Percentiles rank a stretch among this genome's conserved stretches.
Conservation (phyloP, 257 asterid species). For the Henckelia pumila region DNA sequence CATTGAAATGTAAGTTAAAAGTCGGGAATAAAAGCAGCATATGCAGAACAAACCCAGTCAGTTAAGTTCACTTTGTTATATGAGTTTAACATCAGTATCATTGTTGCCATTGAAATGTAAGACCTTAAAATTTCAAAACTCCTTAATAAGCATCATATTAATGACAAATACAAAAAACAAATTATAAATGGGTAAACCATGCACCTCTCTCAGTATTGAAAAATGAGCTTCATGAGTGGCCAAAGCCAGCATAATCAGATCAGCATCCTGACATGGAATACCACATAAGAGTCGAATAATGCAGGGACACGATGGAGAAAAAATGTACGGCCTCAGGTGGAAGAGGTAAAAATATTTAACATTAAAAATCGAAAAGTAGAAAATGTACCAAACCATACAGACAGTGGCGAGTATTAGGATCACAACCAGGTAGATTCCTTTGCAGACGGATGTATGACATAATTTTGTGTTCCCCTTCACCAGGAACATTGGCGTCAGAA, state of each 20-base stretch:
- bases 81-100: conserved; percentile 14
- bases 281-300: conserved; percentile 11
- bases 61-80: conserved; percentile 1
- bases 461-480: conserved; percentile 97
- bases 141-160: conserved; percentile 3
- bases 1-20: conserved; percentile 25
- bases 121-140: conserved; percentile 7
- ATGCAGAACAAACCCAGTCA: conserved; percentile 4
- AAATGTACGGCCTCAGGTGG: conserved; percentile 7
- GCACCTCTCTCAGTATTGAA: conserved; percentile 93
- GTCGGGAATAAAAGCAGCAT: conserved; percentile 9
- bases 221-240: conserved; percentile 97
- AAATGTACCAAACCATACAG: conserved; percentile 86
- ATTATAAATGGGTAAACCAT: conserved; percentile 1
- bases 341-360: neutral
- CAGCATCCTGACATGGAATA: conserved; percentile 53
- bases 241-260: conserved; percentile 79
- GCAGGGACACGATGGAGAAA: neutral
- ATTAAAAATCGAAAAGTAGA: conserved; percentile 8
- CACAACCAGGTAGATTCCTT: conserved; percentile 84
- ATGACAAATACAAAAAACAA: neutral
- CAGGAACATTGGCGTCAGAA: conserved; percentile 97
- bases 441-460: conserved; percentile 93
- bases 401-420: conserved; percentile 91
- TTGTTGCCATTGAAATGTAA: conserved; percentile 10